Conservation (phyloP, 176 grass and related monocot genomes). For the Paspalum vaginatum region DNA sequence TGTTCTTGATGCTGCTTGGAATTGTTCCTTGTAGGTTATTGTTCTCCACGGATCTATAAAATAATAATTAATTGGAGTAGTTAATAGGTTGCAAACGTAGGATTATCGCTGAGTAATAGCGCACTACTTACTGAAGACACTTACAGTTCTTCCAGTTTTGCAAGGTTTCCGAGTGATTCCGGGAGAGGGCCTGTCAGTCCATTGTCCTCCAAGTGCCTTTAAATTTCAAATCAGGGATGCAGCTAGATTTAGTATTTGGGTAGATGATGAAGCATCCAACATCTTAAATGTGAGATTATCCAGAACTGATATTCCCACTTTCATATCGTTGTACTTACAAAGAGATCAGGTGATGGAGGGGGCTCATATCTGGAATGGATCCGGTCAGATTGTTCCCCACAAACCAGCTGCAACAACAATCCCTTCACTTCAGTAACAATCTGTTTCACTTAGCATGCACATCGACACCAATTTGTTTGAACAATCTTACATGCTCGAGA, state of each 20-base stretch:
- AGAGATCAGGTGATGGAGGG: conserved; percentile 55
- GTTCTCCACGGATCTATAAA: conserved; percentile 71
- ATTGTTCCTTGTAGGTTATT: conserved; percentile 61
- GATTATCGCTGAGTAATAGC: not conserved
- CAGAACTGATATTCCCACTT: not conserved
- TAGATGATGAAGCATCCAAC: not conserved
- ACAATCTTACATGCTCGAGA: conserved; percentile 69
- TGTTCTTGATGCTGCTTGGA: conserved; percentile 63
- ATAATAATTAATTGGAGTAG: not conserved
- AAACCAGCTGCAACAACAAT: conserved; percentile 69
- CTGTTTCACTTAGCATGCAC: not conserved
- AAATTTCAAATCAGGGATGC: conserved; percentile 49
- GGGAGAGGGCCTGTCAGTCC: conserved; percentile 60
- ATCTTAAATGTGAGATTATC: not conserved
- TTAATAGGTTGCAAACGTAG: not conserved
- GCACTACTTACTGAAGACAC: not conserved
- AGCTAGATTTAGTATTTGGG: not conserved
- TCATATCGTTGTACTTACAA: conserved; percentile 59
- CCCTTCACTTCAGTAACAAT: not conserved
- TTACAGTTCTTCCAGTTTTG: conserved; percentile 69
- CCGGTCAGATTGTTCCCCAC: conserved; percentile 65
- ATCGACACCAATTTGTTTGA: not conserved
- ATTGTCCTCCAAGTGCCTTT: conserved; percentile 82
- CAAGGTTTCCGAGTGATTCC: conserved; percentile 55
- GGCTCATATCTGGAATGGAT: conserved; percentile 63